Evolutionary conservation across 352 stramenopile genomes (phyloP), one percentile per base, ranked within the genome.

Genomic region (Blastocystis sp.): DNA sequence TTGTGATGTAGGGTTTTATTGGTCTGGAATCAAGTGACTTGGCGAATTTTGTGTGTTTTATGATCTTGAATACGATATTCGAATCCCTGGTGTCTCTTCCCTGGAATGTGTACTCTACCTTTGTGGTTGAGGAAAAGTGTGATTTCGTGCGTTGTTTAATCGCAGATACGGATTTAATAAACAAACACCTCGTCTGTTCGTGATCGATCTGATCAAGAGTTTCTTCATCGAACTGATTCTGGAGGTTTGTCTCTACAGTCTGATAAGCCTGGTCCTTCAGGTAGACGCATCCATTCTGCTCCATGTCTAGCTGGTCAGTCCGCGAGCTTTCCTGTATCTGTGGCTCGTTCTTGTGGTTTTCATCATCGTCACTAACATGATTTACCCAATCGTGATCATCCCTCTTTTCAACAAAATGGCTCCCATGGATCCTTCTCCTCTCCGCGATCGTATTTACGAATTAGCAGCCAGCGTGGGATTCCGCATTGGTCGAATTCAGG

Each of bases 401-500:
- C 94, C 94, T 64, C 92, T 96, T 11, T 96, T 95, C 76, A 95
- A 95, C 91, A 95, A 91, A 87, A 95, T 95, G 82, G 94, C 92
- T 87, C 93, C 93, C 69, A 88, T 96, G 24, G 55, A 78, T 56
- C 78, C 78, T 18, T 93, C 93, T 24, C 90, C 92, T 24, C 90
- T 96, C 50, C 92, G 93, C 26, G 91, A 90, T 20, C 92, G 92
- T 50, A 95, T 96, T 64, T 93, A 95, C 63, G 92, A 92, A 37
- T 90, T 96, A 11, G 93, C 93, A 13, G 90, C 91, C 39, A 91
- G 89, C 24, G 91, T 95, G 9, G 34, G 85, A 13, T 96, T 95
- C 85, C 93, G 93, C 47, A 90, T 95, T 37, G 93, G 93, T 37
- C 93, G 95, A 79, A 91, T 96, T 45, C 95, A 95, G 76, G 93